Conservation (phyloP, 805 yeast genomes). For the Debaryomyces hansenii region DNA sequence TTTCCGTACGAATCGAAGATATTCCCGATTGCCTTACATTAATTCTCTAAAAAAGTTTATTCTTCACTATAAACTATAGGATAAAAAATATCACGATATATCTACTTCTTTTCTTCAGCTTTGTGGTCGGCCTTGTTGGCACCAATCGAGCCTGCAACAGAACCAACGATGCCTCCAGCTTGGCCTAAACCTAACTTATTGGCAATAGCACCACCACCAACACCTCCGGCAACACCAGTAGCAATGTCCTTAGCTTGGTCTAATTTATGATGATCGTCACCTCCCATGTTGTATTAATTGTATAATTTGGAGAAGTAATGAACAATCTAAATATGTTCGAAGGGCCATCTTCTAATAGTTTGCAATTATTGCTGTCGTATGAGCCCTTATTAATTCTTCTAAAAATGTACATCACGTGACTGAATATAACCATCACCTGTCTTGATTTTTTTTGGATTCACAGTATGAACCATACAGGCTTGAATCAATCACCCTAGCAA, state of each 20-base stretch:
- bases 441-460: no score
- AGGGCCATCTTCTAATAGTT: background rate
- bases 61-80: no score
- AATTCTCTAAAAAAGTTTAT: no score
- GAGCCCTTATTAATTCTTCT: background rate
- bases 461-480: background rate
- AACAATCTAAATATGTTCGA: background rate
- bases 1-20: no score
- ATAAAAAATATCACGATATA: background rate
- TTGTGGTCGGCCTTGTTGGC: conserved; percentile 26
- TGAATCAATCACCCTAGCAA: background rate
- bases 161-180: conserved; percentile 27
- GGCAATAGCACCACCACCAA: conserved; percentile 28
- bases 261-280: conserved; percentile 9
- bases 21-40: no score
- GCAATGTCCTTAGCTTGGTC: conserved; percentile 6
- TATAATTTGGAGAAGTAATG: background rate
- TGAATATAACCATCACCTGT: no score
- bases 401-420: background rate
- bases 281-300: conserved; percentile 7
- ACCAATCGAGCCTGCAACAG: conserved; percentile 24
- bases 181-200: conserved; percentile 17
- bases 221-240: conserved; percentile 10
- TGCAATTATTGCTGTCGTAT: background rate
- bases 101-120: conserved; percentile 7